Evolutionary conservation across 805 yeast genomes (phyloP).

Genomic region (Candida ascalaphidarum): DNA sequence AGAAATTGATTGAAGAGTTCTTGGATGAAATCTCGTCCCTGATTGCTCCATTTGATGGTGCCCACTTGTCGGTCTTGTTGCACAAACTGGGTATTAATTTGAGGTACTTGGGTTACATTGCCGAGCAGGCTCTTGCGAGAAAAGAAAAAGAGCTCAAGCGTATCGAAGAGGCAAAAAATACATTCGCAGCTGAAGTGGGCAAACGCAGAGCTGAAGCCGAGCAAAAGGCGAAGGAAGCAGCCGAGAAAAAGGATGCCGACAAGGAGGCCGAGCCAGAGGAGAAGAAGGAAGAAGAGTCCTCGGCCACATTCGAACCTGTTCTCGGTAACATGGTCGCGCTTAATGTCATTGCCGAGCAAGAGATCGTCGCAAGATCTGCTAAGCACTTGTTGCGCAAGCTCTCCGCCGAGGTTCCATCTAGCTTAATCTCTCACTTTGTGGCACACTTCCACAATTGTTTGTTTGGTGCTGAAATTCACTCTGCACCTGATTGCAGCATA

Average conservation of each 20-base stretch:
- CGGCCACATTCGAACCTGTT: slow-evolving; percentile 34
- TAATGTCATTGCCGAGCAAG: slow-evolving; percentile 42
- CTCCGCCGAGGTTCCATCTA: slow-evolving; percentile 39
- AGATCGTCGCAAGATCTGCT: slow-evolving; percentile 71
- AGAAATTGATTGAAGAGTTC: slow-evolving; percentile 53
- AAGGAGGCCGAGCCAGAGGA: slow-evolving; percentile 14
- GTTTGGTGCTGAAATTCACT: slow-evolving; percentile 43
- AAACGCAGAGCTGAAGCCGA: slow-evolving; percentile 15
- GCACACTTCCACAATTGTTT: slow-evolving; percentile 67
- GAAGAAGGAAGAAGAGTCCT: slow-evolving; percentile 21
- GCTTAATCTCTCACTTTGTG: slow-evolving; percentile 51
- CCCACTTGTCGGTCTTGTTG: slow-evolving; percentile 55
- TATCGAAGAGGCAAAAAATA: slow-evolving; percentile 7
- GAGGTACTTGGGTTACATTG: slow-evolving; percentile 74
- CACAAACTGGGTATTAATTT: slow-evolving; percentile 82
- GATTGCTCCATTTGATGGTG: slow-evolving; percentile 73
- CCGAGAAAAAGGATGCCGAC: slow-evolving; percentile 8
- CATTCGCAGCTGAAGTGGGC: slow-evolving; percentile 13
- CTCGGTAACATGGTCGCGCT: slow-evolving; percentile 40
- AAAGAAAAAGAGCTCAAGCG: slow-evolving; percentile 9
- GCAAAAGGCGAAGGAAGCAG: slow-evolving; percentile 8
- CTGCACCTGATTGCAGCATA: slow-evolving; percentile 27
- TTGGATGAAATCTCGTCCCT: slow-evolving; percentile 47
- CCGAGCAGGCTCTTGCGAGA: slow-evolving; percentile 20
- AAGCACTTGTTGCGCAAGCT: slow-evolving; percentile 62